phyloP scores from a whole-genome alignment of 768 basidiomycete genomes.

The Termitomyces sp. region DNA sequence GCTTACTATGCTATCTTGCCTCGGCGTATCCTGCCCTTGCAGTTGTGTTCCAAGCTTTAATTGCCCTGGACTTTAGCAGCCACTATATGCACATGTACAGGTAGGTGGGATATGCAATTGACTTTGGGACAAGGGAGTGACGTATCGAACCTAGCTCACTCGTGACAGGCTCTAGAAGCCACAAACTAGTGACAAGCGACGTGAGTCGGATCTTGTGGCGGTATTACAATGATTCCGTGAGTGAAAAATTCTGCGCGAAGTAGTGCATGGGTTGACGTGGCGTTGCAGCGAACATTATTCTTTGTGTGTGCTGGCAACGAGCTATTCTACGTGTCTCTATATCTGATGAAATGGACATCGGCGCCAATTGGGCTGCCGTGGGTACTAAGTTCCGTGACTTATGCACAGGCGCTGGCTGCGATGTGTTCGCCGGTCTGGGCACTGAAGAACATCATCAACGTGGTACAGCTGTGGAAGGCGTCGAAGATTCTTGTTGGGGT shows the following conservation, averaged over 20 bases:
- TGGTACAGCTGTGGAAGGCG: conserved; percentile 98
- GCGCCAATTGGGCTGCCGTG: conserved; percentile 59
- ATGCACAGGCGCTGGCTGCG: conserved; percentile 69
- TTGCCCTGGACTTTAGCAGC: conserved; percentile 94
- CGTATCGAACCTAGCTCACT: conserved; percentile 63
- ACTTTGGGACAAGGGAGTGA: conserved; percentile 1
- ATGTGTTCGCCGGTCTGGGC: conserved; percentile 65
- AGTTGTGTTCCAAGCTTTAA: conserved; percentile 88
- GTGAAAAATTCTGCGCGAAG: conserved; percentile 23
- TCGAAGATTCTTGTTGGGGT: conserved; percentile 92
- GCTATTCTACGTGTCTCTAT: conserved; percentile 90
- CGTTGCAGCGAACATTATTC: conserved; percentile 74
- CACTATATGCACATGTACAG: conserved; percentile 99
- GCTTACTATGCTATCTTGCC: conserved; percentile 90
- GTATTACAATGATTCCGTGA: conserved; percentile 91
- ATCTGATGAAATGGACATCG: conserved; percentile 84
- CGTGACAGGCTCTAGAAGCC: conserved; percentile 89
- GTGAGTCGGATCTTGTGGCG: conserved; percentile 88
- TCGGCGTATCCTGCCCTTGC: conserved; percentile 86
- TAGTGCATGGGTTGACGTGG: background rate
- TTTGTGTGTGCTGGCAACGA: conserved; percentile 94
- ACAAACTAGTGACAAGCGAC: conserved; percentile 90
- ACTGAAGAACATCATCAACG: conserved; percentile 88
- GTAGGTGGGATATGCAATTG: conserved; percentile 34
- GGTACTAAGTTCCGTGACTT: conserved; percentile 47